phyloP scores from a whole-genome alignment of 2,329 filamentous ascomycete species.

The Ceratocystis ficicola region DNA sequence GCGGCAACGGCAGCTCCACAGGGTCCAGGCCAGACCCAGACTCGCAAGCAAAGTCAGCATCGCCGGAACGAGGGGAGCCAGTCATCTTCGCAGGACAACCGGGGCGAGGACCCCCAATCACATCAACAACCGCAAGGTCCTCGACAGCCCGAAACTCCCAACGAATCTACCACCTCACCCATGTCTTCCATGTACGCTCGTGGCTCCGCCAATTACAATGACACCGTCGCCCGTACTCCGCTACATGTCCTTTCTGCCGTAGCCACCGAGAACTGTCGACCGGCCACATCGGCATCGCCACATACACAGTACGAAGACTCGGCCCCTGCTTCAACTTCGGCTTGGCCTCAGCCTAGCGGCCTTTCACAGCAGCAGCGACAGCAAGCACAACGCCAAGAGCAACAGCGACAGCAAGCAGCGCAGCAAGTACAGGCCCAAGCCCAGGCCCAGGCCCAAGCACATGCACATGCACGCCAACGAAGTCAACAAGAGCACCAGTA shows the following conservation, averaged over 20 bases:
- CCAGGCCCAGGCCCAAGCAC: background rate
- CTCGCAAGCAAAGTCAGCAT: background rate
- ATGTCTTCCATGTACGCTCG: background rate
- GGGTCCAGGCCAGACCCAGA: background rate
- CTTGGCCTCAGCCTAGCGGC: background rate
- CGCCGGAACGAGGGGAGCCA: background rate
- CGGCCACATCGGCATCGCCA: background rate
- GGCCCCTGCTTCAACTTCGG: background rate
- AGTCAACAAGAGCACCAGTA: background rate
- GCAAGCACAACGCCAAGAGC: background rate
- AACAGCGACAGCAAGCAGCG: conserved; percentile 5
- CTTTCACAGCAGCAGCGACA: conserved; percentile 9
- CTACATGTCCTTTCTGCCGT: conserved; percentile 20
- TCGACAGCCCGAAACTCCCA: background rate
- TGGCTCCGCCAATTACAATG: background rate
- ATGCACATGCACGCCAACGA: background rate
- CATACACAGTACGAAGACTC: background rate
- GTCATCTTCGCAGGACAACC: background rate
- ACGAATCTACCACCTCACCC: background rate
- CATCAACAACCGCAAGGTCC: conserved; percentile 17
- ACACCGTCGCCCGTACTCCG: conserved; percentile 9
- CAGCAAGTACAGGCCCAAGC: background rate
- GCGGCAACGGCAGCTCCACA: conserved; percentile 12
- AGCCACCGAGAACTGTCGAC: conserved; percentile 6
- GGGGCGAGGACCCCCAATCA: background rate